Conservation (phyloP, 1,284 basidiomycete species). For the Pterula multifida region DNA sequence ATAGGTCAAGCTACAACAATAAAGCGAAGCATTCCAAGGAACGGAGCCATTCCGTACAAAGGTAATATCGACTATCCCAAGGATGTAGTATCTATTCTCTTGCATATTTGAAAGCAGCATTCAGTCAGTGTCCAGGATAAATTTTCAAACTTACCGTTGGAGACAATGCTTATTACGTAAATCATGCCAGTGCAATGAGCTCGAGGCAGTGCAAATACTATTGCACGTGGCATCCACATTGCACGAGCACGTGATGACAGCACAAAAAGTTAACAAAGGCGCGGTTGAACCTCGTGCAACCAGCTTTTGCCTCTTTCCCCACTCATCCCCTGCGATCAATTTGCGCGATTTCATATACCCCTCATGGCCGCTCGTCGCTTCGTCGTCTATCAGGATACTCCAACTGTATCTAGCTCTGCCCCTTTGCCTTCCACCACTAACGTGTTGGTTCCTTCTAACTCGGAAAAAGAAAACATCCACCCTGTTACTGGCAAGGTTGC, state of each 20-base stretch:
- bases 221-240: neutral
- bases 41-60: neutral
- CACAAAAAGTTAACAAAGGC: neutral
- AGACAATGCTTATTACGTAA: neutral
- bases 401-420: conserved; percentile 12
- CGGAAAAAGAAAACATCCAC: conserved; percentile 68
- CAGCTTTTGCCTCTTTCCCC: neutral
- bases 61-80: too few species aligned
- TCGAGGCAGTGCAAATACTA: neutral
- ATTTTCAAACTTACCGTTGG: neutral
- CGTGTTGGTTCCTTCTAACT: conserved; percentile 21
- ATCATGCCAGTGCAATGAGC: neutral
- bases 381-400: conserved; percentile 52
- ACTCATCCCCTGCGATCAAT: conserved; percentile 9
- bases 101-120: too few species aligned
- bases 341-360: conserved; percentile 9
- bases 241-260: neutral
- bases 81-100: neutral
- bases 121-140: too few species aligned
- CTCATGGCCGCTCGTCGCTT: conserved; percentile 46
- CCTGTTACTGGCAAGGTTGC: conserved; percentile 53
- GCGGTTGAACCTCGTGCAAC: neutral
- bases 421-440: conserved; percentile 20
- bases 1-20: neutral
- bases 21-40: neutral